These are phyloP conservation scores for Tolypocladium inflatum DNA, from an alignment of 2,329 filamentous ascomycete genomes.

Conservation along the genomic window DNA sequence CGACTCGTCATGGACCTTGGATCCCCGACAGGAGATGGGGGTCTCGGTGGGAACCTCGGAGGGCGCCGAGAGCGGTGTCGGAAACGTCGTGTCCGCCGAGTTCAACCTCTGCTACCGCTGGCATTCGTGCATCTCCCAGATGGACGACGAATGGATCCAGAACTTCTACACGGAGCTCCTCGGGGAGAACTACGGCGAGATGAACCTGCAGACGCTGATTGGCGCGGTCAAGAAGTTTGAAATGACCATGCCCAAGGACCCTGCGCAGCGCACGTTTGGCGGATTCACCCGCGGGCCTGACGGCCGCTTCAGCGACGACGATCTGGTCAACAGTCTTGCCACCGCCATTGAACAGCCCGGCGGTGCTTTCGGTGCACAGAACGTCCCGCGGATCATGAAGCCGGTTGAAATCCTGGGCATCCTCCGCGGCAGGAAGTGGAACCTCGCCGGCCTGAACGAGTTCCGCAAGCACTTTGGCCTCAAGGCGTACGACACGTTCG, in stretches of 20 bases:
- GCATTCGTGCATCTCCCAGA: conserved; percentile 65
- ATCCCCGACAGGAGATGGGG: conserved; percentile 62
- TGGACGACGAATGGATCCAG: conserved; percentile 74
- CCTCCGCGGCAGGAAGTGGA: conserved; percentile 67
- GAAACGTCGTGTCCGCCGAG: conserved; percentile 77
- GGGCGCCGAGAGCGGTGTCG: conserved; percentile 59
- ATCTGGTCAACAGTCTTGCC: conserved; percentile 60
- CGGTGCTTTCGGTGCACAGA: conserved; percentile 62
- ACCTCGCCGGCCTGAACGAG: conserved; percentile 70
- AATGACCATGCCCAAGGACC: conserved; percentile 51
- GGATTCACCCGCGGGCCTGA: conserved; percentile 54
- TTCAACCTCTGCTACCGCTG: conserved; percentile 85
- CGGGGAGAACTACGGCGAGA: conserved; percentile 38
- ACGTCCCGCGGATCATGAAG: conserved; percentile 64
- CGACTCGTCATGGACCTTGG: conserved; percentile 72
- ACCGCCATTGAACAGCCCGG: conserved; percentile 69
- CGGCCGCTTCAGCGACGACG: conserved; percentile 66
- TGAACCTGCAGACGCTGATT: conserved; percentile 53
- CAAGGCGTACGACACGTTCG: conserved; percentile 66
- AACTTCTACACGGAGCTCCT: conserved; percentile 56
- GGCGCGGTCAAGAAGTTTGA: conserved; percentile 55
- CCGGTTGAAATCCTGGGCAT: conserved; percentile 76
- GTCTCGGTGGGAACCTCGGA: conserved; percentile 41
- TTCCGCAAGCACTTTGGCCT: conserved; percentile 76
- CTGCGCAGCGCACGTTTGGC: conserved; percentile 58